Percentiles rank a stretch among this genome's conserved stretches.
phyloP scores from a whole-genome alignment of 2,329 filamentous ascomycete species.

The Pestalotiopsis sp. region DNA sequence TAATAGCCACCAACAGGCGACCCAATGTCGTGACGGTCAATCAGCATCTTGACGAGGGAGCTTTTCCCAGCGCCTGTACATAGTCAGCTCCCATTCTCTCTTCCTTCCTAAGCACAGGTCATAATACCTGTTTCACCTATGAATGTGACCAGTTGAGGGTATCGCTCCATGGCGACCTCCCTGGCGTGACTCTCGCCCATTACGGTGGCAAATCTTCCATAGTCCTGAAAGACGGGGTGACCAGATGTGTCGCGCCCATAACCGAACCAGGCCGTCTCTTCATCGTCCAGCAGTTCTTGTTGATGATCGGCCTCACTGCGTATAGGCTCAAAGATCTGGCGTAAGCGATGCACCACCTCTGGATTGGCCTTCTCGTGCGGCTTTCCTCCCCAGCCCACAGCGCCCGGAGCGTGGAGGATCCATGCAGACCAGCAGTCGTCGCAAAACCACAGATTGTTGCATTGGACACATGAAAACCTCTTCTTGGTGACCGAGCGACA shows the following conservation, averaged over 20 bases:
- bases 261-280: conserved; percentile 13
- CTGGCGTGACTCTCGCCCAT: conserved; percentile 25
- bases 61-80: conserved; percentile 43
- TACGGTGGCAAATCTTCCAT: conserved; percentile 39
- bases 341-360: conserved; percentile 7
- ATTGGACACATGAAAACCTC: conserved; percentile 34
- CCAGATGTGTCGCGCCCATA: background rate
- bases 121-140: conserved; percentile 34
- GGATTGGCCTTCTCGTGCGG: conserved; percentile 16
- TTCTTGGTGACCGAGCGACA: conserved; percentile 29
- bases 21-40: conserved; percentile 30
- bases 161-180: conserved; percentile 16
- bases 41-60: conserved; percentile 45
- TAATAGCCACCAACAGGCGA: conserved; percentile 23
- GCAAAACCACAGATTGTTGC: conserved; percentile 35
- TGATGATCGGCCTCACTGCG: conserved; percentile 8
- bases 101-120: too few relatives aligned
- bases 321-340: conserved; percentile 13
- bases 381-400: conserved; percentile 32
- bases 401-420: conserved; percentile 22
- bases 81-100: background rate
- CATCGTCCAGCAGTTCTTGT: conserved; percentile 4
- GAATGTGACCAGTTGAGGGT: conserved; percentile 38
- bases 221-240: conserved; percentile 38
- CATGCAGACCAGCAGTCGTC: conserved; percentile 34